A percentile compares a stretch with the other conserved stretches of the same genome.
Conservation (phyloP, 257 asterid genomes). For the Solanum okadae region DNA sequence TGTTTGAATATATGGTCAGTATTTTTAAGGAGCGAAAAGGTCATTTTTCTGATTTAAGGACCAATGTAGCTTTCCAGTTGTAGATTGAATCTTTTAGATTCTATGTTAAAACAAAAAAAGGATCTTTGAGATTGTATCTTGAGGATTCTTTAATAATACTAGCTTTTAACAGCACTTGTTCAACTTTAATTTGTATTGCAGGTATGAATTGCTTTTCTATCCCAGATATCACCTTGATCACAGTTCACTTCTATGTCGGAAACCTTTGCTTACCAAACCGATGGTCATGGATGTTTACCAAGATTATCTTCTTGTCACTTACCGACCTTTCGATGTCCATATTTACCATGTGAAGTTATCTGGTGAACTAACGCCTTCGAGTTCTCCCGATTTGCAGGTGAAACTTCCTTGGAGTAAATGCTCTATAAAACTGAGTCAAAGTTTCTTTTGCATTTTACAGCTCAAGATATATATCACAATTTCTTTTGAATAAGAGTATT, state of each 20-base stretch:
- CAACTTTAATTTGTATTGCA: slow-evolving; percentile 24
- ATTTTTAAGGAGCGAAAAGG: neutral
- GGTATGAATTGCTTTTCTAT: slow-evolving; percentile 93
- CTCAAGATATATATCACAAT: neutral
- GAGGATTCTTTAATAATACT: neutral
- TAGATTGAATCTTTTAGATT: neutral
- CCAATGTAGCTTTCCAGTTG: neutral
- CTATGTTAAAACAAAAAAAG: neutral
- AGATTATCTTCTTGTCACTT: slow-evolving; percentile 87
- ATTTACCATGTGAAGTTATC: slow-evolving; percentile 78
- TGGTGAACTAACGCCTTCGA: slow-evolving; percentile 91
- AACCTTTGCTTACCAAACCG: slow-evolving; percentile 75
- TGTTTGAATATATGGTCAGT: neutral
- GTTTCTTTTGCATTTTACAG: neutral
- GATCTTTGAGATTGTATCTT: neutral
- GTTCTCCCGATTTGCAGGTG: slow-evolving; percentile 89
- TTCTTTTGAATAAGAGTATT: slow-evolving; percentile 22
- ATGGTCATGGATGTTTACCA: slow-evolving; percentile 98
- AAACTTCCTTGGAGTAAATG: neutral
- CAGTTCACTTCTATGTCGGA: slow-evolving; percentile 86
- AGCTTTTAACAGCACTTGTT: neutral
- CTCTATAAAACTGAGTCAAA: neutral
- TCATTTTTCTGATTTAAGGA: neutral
- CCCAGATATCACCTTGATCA: slow-evolving; percentile 99
- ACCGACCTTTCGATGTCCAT: slow-evolving; percentile 94